Evolutionary conservation across 768 basidiomycete species (phyloP), one percentile per base, ranked within the genome.

Genomic region (Grammothele lineata): DNA sequence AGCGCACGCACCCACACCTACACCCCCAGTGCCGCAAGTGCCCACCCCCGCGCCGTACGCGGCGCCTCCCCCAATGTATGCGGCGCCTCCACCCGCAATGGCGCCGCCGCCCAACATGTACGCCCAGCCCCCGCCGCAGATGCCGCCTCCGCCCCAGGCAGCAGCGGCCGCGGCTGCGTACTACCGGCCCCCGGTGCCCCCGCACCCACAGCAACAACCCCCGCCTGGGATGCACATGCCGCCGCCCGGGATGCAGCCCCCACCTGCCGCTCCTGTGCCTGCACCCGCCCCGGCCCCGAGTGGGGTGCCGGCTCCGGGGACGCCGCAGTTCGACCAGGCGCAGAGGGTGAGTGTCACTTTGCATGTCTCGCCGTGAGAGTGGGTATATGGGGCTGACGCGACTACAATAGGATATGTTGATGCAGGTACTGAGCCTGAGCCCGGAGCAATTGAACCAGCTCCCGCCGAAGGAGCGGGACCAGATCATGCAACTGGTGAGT

Each of bases 371-470:
- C 43, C 25, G 19, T 40, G 30, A 17, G 32, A 19, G 14, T 32
- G 7, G 15, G 15, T 32, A 14, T 10, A 30, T 5, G 15, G 25
- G 38, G 21, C 38, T 49, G 35, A 23, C 50, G 40, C 54, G 66
- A 45, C 58, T 41, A 40, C 56, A n/a, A n/a, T n/a, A 87, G 88
- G 75, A 78, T 26, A 87, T 95, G 83, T 62, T 96, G 43, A 75
- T 91, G 66, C 92, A 93, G 69, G 92, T 97, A 0, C 69, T 97
- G 25, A 78, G 74, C 50, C 65, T 97, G 61, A 85, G 86, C 1
- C 82, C 74, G 37, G 91, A 88, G 37, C 92, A 95, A 63, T 87
- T 97, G 52, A 83, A 82, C 38, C 78, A 78, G 7, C 68, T 96
- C 40, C 87, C 91, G 23, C 84, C 87, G 4, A 73, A 75, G 1